These are phyloP conservation scores for Fusarium anthophilum DNA, from an alignment of 2,329 filamentous ascomycete genomes.

Conservation along the genomic window DNA sequence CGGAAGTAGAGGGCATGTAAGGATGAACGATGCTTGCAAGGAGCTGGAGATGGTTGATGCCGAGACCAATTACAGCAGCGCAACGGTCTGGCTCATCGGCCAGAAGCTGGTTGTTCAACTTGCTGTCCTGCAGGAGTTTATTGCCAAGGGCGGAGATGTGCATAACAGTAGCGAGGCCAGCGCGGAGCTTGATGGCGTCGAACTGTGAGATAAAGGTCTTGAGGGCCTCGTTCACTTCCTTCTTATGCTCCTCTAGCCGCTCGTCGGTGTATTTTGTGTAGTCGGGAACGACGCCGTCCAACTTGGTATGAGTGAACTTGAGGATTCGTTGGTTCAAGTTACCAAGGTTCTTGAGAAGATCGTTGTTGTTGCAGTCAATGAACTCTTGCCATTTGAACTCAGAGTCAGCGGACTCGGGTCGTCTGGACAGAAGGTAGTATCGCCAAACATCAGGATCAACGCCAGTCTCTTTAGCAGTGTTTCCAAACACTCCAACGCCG, in stretches of 20 bases:
- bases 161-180: conserved; percentile 71
- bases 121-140: conserved; percentile 61
- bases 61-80: conserved; percentile 74
- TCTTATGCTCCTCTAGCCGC: conserved; percentile 62
- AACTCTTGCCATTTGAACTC: conserved; percentile 92
- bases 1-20: conserved; percentile 84
- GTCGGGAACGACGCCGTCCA: conserved; percentile 74
- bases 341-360: conserved; percentile 79
- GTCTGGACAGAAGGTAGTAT: conserved; percentile 86
- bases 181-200: conserved; percentile 76
- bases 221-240: conserved; percentile 73
- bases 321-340: conserved; percentile 79
- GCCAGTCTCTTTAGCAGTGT: conserved; percentile 86
- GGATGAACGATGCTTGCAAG: conserved; percentile 81
- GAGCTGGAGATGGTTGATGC: conserved; percentile 84
- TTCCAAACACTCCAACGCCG: conserved; percentile 90
- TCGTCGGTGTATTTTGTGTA: conserved; percentile 65
- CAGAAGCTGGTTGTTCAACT: conserved; percentile 64
- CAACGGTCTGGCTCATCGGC: conserved; percentile 64
- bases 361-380: conserved; percentile 86
- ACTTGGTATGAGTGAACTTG: conserved; percentile 81
- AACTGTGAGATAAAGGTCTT: conserved; percentile 73
- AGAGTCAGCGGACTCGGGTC: conserved; percentile 86
- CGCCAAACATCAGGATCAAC: conserved; percentile 90
- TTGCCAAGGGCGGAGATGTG: conserved; percentile 69